Conservation (phyloP, 331 rosid species). For the Acacia pycnantha region DNA sequence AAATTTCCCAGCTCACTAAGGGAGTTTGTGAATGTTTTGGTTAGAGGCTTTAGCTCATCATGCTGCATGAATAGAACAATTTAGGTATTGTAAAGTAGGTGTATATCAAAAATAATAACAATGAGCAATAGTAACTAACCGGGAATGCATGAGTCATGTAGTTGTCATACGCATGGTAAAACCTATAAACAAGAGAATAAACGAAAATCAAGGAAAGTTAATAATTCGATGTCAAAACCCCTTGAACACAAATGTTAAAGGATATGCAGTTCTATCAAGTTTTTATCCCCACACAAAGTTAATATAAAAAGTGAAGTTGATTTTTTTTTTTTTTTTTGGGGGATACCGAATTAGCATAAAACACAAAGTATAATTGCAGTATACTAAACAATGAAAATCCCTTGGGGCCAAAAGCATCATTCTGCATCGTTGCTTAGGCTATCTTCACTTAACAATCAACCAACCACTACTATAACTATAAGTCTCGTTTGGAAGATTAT, state of each 20-base stretch:
- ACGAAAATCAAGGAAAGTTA: not conserved
- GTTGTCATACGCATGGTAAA: constrained; percentile 94
- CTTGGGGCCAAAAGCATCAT: not conserved
- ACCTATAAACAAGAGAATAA: constrained; percentile 50
- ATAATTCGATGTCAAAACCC: constrained; percentile 1
- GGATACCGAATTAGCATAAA: not conserved
- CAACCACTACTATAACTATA: not conserved
- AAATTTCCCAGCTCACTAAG: constrained; percentile 92
- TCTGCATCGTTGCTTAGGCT: not conserved
- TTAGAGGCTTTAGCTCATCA: constrained; percentile 90
- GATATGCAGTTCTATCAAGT: constrained; percentile 13
- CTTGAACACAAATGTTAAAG: not conserved
- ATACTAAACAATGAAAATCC: not conserved
- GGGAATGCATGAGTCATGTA: constrained; percentile 92
- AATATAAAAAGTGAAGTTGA: not conserved
- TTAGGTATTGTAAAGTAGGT: constrained; percentile 3
- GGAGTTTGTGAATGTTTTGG: constrained; percentile 82
- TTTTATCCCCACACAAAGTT: not conserved
- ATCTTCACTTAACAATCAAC: not conserved
- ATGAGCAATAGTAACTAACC: constrained; percentile 48
- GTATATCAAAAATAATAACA: constrained; percentile 8
- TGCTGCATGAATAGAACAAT: constrained; percentile 58
- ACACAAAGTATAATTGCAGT: not conserved
- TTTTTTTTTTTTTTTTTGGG: no score
- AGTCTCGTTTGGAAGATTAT: not conserved